Conservation (phyloP, 352 stramenopile genomes). For the Phytophthora ohioensis region DNA sequence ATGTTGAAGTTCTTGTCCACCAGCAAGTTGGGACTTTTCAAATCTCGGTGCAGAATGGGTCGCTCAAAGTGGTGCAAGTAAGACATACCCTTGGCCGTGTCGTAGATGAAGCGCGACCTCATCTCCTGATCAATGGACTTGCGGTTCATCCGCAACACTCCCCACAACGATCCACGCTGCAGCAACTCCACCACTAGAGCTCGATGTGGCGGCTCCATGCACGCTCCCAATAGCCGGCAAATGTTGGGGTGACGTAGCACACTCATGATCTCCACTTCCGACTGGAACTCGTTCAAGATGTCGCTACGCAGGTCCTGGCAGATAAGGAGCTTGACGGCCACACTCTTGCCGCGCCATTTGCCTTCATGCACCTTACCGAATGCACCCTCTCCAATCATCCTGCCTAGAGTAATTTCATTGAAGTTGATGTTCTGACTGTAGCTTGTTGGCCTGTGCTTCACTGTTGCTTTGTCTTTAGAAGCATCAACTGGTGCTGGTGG, state of each 20-base stretch:
- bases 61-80: constrained; percentile 88
- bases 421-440: constrained; percentile 75
- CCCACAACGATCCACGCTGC: constrained; percentile 92
- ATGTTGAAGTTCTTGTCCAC: constrained; percentile 87
- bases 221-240: constrained; percentile 95
- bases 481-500: constrained; percentile 30
- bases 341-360: constrained; percentile 71
- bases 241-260: constrained; percentile 96
- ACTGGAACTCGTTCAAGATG: constrained; percentile 75
- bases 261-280: constrained; percentile 81
- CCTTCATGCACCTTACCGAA: constrained; percentile 78
- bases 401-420: constrained; percentile 59
- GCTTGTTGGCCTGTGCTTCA: constrained; percentile 28
- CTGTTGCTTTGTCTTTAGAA: constrained; percentile 28
- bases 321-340: constrained; percentile 75
- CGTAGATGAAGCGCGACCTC: constrained; percentile 71
- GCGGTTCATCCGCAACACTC: constrained; percentile 83
- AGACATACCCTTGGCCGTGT: constrained; percentile 84
- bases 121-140: constrained; percentile 66
- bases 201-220: constrained; percentile 93
- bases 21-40: constrained; percentile 88
- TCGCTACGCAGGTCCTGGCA: constrained; percentile 71
- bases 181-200: constrained; percentile 95
- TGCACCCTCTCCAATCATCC: constrained; percentile 73
- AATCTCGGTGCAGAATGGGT: constrained; percentile 85